Percentiles rank a stretch among this genome's conserved stretches.
These are phyloP conservation scores for Aegilops longissima DNA, from an alignment of 176 grass and related monocot genomes.

Conservation along the genomic window DNA sequence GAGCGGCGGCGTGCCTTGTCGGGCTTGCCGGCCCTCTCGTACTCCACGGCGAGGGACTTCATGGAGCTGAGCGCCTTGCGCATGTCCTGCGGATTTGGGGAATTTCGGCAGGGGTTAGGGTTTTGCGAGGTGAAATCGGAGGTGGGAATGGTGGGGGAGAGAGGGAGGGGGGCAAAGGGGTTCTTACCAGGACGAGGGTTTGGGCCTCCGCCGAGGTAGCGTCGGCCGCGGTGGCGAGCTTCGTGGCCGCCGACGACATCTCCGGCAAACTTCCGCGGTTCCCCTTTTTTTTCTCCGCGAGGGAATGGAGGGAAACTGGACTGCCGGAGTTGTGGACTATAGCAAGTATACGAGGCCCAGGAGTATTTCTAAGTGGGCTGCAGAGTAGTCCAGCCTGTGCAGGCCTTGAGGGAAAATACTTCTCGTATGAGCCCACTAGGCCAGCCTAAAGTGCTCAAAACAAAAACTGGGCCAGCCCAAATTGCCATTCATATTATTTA, in stretches of 20 bases:
- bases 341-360: too few relatives aligned
- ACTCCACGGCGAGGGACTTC: constrained; percentile 62
- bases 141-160: not conserved
- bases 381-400: not conserved
- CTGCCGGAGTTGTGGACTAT: too few relatives aligned
- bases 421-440: too few relatives aligned
- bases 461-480: too few relatives aligned
- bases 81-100: constrained; percentile 67
- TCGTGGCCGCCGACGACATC: constrained; percentile 38
- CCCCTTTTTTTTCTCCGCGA: not conserved
- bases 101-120: constrained; percentile 34
- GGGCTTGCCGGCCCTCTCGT: constrained; percentile 55
- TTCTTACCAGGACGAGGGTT: constrained; percentile 50
- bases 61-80: constrained; percentile 62
- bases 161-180: not conserved
- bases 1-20: constrained; percentile 40
- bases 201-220: constrained; percentile 48
- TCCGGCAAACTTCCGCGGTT: not conserved
- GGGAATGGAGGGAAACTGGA: not conserved
- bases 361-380: not conserved
- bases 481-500: too few relatives aligned
- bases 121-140: constrained; percentile 11
- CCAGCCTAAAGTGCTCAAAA: too few relatives aligned
- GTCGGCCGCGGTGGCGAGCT: constrained; percentile 45
- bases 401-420: not conserved